Conservation (phyloP, 129 eudicot genomes). For the Solidago caesia region DNA sequence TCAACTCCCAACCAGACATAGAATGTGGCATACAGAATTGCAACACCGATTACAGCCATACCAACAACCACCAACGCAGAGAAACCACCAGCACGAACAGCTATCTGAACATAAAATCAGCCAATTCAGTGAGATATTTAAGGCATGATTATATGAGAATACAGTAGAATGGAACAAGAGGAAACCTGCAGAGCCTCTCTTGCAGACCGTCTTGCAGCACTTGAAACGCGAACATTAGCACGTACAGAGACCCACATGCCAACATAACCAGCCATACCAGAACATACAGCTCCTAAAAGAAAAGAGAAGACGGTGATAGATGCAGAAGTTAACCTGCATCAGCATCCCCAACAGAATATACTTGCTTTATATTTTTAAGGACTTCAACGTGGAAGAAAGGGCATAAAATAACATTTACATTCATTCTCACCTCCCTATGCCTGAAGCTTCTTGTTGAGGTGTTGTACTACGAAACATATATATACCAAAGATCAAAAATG, state of each 20-base stretch:
- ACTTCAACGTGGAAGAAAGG: conserved; percentile 15
- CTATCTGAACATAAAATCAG: conserved; percentile 53
- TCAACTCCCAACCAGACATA: conserved; percentile 92
- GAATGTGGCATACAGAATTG: conserved; percentile 84
- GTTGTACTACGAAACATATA: conserved; percentile 56
- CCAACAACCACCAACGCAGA: conserved; percentile 96
- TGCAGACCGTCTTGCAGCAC: conserved; percentile 98
- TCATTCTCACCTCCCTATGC: conserved; percentile 74
- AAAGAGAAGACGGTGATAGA: conserved; percentile 81
- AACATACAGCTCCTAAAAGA: conserved; percentile 90
- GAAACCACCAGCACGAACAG: conserved; percentile 97
- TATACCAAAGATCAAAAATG: conserved; percentile 73
- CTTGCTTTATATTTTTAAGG: neutral
- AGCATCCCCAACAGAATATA: conserved; percentile 17
- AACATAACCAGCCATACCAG: conserved; percentile 98
- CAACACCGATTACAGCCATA: conserved; percentile 96
- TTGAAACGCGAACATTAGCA: conserved; percentile 95
- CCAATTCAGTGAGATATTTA: conserved; percentile 23
- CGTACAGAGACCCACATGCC: conserved; percentile 99
- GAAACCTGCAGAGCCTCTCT: conserved; percentile 93
- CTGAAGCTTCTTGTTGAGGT: conserved; percentile 86
- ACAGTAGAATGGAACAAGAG: conserved; percentile 8
- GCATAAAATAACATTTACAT: conserved; percentile 1
- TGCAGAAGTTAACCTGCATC: conserved; percentile 80
- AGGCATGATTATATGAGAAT: conserved; percentile 11